phyloP scores from a whole-genome alignment of 345 rosid genomes.

The Lepidium africanum region DNA sequence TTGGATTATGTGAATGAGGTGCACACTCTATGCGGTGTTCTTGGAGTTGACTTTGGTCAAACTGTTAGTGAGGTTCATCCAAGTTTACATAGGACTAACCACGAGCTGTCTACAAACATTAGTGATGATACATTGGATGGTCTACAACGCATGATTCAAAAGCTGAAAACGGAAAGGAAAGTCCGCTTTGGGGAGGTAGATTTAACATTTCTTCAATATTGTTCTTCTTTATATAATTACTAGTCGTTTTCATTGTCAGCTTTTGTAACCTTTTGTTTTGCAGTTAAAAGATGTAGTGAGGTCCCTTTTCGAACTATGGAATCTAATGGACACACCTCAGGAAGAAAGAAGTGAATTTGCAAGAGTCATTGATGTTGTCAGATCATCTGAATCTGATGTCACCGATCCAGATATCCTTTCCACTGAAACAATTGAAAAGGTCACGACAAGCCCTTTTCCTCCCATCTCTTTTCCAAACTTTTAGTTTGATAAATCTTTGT shows the following conservation, averaged over 20 bases:
- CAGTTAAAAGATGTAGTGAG: slow-evolving; percentile 64
- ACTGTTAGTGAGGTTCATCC: slow-evolving; percentile 89
- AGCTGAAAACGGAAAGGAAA: slow-evolving; percentile 61
- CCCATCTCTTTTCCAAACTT: not conserved
- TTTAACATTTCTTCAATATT: not conserved
- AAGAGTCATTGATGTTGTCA: slow-evolving; percentile 44
- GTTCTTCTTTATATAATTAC: not conserved
- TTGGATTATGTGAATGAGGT: slow-evolving; percentile 76
- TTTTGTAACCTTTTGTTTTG: slow-evolving; percentile 9
- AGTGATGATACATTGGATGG: slow-evolving; percentile 69
- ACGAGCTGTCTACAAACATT: slow-evolving; percentile 77
- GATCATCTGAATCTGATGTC: slow-evolving; percentile 56
- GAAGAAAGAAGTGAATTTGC: slow-evolving; percentile 56
- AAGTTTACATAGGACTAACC: slow-evolving; percentile 58
- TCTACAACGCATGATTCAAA: slow-evolving; percentile 56
- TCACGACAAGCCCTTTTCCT: not conserved
- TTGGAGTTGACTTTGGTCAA: slow-evolving; percentile 74
- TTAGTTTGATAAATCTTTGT: not conserved
- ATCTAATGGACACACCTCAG: slow-evolving; percentile 81
- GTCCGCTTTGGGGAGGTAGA: slow-evolving; percentile 62
- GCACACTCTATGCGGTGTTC: slow-evolving; percentile 76
- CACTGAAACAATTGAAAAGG: slow-evolving; percentile 71
- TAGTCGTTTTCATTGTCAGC: not conserved
- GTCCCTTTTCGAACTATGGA: slow-evolving; percentile 72
- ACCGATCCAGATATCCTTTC: slow-evolving; percentile 66